Conservation (phyloP, 352 stramenopile genomes). For the Pythium rishiriense region DNA sequence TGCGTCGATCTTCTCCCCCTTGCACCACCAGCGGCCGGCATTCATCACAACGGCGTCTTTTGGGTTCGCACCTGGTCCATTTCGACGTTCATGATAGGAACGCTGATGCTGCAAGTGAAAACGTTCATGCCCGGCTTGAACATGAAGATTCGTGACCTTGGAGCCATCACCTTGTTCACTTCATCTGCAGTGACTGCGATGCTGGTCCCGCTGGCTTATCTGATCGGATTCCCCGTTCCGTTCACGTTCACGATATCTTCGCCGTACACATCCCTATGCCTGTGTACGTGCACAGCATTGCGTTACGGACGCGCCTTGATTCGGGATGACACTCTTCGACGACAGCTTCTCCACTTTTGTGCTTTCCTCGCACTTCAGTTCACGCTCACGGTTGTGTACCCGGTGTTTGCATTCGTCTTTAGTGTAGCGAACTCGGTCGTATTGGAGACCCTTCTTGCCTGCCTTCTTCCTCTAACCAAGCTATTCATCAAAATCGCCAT, state of each 20-base stretch:
- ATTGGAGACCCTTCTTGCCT: conserved; percentile 8
- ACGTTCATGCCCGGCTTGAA: conserved; percentile 32
- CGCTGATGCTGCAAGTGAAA: conserved; percentile 22
- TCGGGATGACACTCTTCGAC: not conserved
- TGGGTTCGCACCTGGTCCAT: conserved; percentile 20
- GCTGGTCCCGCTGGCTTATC: conserved; percentile 16
- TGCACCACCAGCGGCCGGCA: conserved; percentile 8
- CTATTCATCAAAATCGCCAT: conserved; percentile 22
- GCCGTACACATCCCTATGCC: not conserved
- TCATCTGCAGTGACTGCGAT: not conserved
- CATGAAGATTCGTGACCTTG: conserved; percentile 14
- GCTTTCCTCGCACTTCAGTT: conserved; percentile 1
- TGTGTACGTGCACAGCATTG: conserved; percentile 8
- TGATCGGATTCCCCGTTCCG: conserved; percentile 37
- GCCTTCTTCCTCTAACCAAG: conserved; percentile 11
- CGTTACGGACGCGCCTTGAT: conserved; percentile 12
- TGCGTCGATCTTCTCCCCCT: conserved; percentile 26
- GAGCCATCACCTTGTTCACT: conserved; percentile 10
- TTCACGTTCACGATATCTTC: conserved; percentile 35
- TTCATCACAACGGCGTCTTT: conserved; percentile 21
- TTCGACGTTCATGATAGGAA: conserved; percentile 29
- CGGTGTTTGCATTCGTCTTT: conserved; percentile 12
- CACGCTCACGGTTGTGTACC: conserved; percentile 12
- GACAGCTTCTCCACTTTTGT: conserved; percentile 1
- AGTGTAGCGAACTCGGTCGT: conserved; percentile 1